Conservation (phyloP, 257 asterid genomes). For the Penstemon eatonii region DNA sequence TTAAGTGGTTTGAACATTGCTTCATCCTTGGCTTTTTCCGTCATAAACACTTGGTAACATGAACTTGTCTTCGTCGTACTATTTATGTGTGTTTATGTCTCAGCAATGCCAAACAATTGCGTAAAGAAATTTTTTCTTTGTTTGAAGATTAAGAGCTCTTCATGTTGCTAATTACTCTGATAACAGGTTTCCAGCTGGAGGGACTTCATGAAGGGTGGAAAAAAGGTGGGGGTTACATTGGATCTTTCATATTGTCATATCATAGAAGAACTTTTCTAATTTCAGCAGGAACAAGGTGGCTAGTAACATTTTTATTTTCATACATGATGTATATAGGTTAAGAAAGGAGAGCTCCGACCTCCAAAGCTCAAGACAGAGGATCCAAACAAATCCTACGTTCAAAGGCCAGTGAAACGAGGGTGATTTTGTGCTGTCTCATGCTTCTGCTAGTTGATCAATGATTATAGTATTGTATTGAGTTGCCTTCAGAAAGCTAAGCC, state of each 20-base stretch:
- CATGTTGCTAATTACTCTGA: neutral
- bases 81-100: neutral
- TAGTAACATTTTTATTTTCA: neutral
- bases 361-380: conserved; percentile 99
- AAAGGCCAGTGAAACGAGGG: conserved; percentile 87
- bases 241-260: neutral
- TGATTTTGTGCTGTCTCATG: conserved; percentile 17
- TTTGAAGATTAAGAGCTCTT: neutral
- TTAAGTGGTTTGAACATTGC: neutral
- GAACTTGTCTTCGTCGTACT: neutral
- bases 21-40: neutral
- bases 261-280: neutral
- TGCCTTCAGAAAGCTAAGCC: conserved; percentile 22
- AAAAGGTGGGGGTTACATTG: conserved; percentile 54
- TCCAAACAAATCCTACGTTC: conserved; percentile 96
- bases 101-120: neutral
- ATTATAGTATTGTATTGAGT: conserved; percentile 2
- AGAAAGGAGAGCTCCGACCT: conserved; percentile 95
- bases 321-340: conserved; percentile 44
- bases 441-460: conserved; percentile 8
- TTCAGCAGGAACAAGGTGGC: neutral
- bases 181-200: conserved; percentile 98
- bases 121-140: neutral
- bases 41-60: neutral
- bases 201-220: conserved; percentile 96